Evolutionary conservation across 2,329 filamentous ascomycete species (phyloP).

Genomic region (Hypoxylon sp.): DNA sequence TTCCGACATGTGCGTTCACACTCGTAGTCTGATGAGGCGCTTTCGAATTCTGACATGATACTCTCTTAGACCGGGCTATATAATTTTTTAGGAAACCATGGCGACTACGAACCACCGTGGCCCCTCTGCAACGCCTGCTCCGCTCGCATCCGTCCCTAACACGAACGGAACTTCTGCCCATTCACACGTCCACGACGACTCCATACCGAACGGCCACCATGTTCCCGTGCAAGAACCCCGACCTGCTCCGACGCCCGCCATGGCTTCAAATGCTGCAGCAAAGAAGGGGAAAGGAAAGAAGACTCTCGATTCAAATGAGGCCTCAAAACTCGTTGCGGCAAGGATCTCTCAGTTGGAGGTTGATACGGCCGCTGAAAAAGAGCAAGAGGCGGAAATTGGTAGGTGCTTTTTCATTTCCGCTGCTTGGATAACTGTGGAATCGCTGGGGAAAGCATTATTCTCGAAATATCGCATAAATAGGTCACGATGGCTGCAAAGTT

Average conservation of each 20-base stretch:
- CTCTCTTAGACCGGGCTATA: constrained; percentile 25
- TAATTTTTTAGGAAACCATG: constrained; percentile 53
- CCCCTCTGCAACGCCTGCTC: constrained; percentile 53
- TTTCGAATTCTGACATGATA: constrained; percentile 23
- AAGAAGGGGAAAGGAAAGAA: constrained; percentile 93
- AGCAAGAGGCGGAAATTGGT: constrained; percentile 97
- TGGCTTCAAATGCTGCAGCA: constrained; percentile 66
- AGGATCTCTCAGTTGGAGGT: constrained; percentile 96
- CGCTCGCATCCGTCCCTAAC: constrained; percentile 52
- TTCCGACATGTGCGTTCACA: constrained; percentile 27
- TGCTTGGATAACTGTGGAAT: constrained; percentile 6
- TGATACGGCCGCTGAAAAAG: constrained; percentile 92
- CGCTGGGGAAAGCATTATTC: neutral
- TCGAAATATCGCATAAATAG: constrained; percentile 9
- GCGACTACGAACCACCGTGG: constrained; percentile 56
- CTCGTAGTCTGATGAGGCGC: constrained; percentile 16
- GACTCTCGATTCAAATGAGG: constrained; percentile 85
- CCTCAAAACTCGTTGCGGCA: constrained; percentile 90
- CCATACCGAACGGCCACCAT: constrained; percentile 58
- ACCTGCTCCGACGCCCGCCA: constrained; percentile 61
- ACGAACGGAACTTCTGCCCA: constrained; percentile 54
- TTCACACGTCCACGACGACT: constrained; percentile 55
- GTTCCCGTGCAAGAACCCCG: constrained; percentile 59
- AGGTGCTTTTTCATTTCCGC: constrained; percentile 57
- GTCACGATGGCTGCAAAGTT: constrained; percentile 2